Base-by-base conservation (phyloP, 2,329 filamentous ascomycete species). In the Hansfordia pulvinata region DNA sequence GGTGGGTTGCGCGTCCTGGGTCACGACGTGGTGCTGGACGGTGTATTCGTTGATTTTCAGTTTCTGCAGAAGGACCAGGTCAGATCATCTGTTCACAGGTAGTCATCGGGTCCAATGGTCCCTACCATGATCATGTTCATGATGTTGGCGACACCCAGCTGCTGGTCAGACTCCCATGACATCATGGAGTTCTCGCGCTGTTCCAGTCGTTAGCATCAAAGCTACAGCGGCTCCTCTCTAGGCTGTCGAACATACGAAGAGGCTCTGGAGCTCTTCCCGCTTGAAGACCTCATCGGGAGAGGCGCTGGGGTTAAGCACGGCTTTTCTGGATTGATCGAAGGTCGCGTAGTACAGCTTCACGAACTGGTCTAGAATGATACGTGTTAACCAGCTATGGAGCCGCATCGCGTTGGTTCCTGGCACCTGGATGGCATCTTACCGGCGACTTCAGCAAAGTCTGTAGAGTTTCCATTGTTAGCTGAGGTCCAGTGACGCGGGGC, bases 171-270 rank as follows among this genome's bases (percentile, higher is more conserved):
- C 68, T 96, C 84, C 47, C 94, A 96, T 26, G 88, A 94, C 56
- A 96, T 67, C 80, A 93, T 93, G 25, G 90, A 96, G 34, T 76
- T 54, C 4, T 78, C 69, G 46, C 80, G 74, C 84, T 93, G 41
- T 46, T 30, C 16, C 19, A 19, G 19, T 18, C 8, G 10, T 22
- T 27, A 19, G 33, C 21, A 34, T 23, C 21, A 16, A 19, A 12
- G 14, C 17, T 15, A 11, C 10, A 10, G 20, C 6, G 12, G 13
- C n/a, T n/a, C n/a, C n/a, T n/a, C n/a, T n/a, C n/a, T n/a, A n/a
- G n/a, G n/a, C n/a, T n/a, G n/a, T n/a, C n/a, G n/a, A n/a, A n/a
- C 80, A 49, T 71, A 93, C 88, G 64, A 94, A 96, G 60, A 94
- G 82, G 35, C 58, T 47, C 10, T 54, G 57, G 22, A 94, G 69